Evolutionary conservation across 2,329 filamentous ascomycete genomes (phyloP), one percentile per base, ranked within the genome.

Genomic region (Periconia sp.): DNA sequence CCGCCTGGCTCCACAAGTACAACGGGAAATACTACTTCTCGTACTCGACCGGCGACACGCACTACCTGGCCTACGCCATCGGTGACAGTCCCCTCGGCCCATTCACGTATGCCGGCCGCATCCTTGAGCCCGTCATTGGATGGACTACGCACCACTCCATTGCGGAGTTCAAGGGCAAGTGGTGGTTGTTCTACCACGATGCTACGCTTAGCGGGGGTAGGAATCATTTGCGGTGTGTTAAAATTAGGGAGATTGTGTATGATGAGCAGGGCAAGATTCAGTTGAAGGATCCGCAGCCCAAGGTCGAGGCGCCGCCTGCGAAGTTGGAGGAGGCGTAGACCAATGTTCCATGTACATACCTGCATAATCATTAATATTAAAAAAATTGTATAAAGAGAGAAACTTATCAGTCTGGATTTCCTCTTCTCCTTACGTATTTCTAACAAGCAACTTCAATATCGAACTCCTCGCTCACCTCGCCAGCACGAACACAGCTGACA

Each of bases 61-160:
- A 92, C 72, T 90, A 81, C 71, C 77, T 92, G 31, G 87, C 80
- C 58, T 92, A 90, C 67, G 89, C 86, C 1, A 84, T 81, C 2
- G 82, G 86, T 0, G 77, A 83, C 6, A 85, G 74, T 53, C 89
- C 89, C 0, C 74, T 84, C 11, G 89, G 89, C 0, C 89, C 89
- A 0, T 92, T 92, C 63, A 88, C 84, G 1, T 92, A 91, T 57
- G 81, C 79, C 0, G 89, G 89, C 0, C 76, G 84, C 45, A 87
- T 92, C 50, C 71, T 92, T 46, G 88, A 91, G 77, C 89, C 89
- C 0, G 89, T 92, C 6, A 72, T 89, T 23, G 89, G 89, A 1
- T 92, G 89, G 89, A 92, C 89, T 42, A 92, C 89, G 50, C 89
- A 92, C 74, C 89, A 92, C 71, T 89, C 85, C 2, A 87, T 92